Conservation (phyloP, 148 eudicot genomes). For the Talinum fruticosum region DNA sequence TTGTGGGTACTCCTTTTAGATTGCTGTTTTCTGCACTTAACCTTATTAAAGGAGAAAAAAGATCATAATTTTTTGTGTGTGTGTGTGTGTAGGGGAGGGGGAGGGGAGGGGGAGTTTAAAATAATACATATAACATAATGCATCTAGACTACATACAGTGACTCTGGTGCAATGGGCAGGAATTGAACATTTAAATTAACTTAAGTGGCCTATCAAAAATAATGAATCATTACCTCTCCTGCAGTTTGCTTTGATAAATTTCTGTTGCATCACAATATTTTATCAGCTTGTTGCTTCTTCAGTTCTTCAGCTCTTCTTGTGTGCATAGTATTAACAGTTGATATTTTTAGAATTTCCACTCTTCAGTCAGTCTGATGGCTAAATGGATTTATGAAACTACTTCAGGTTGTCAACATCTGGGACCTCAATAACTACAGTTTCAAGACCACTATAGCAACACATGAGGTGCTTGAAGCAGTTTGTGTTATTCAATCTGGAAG, state of each 20-base stretch:
- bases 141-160: too few relatives aligned
- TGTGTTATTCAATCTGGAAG: constrained; percentile 58
- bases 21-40: too few relatives aligned
- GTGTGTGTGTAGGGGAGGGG: too few relatives aligned
- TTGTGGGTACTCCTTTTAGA: too few relatives aligned
- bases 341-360: not conserved
- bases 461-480: constrained; percentile 81
- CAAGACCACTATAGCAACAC: constrained; percentile 55
- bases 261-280: not conserved
- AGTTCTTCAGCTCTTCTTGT: not conserved
- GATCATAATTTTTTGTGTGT: too few relatives aligned
- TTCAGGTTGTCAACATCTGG: constrained; percentile 94
- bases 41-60: too few relatives aligned
- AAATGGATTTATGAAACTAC: not conserved
- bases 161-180: too few relatives aligned
- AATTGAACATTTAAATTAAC: too few relatives aligned
- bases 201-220: too few relatives aligned
- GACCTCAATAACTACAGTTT: constrained; percentile 67
- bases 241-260: too few relatives aligned
- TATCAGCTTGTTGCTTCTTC: not conserved
- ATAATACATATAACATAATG: too few relatives aligned
- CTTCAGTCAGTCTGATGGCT: not conserved
- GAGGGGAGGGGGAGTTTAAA: too few relatives aligned
- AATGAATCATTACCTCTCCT: not conserved
- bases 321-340: not conserved